Percentiles rank a stretch among this genome's conserved stretches.
Conservation (phyloP, 345 rosid genomes). For the Laguncularia racemosa region DNA sequence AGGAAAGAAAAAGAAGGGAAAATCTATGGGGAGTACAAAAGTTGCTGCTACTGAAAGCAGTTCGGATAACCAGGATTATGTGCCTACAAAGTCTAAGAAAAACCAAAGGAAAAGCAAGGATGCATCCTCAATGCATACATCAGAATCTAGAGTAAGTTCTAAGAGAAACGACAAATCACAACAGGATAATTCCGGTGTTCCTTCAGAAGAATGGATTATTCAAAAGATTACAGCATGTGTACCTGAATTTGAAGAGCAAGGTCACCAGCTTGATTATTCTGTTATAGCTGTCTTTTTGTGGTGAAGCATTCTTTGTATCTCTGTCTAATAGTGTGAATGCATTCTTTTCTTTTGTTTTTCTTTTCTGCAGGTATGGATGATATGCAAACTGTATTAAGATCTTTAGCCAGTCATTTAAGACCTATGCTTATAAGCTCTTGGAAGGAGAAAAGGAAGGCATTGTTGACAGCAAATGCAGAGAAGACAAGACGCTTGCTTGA, state of each 20-base stretch:
- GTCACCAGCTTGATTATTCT: constrained; percentile 21
- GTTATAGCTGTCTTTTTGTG: background rate
- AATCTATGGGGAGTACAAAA: constrained; percentile 46
- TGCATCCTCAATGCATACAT: constrained; percentile 39
- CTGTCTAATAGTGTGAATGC: constrained; percentile 3
- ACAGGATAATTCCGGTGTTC: constrained; percentile 49
- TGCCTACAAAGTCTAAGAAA: constrained; percentile 69
- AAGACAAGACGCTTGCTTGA: constrained; percentile 66
- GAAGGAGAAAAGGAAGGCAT: constrained; percentile 77
- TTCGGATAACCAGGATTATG: constrained; percentile 53
- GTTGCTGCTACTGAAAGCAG: constrained; percentile 34
- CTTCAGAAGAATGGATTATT: constrained; percentile 73
- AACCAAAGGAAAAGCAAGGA: constrained; percentile 83
- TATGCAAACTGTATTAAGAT: constrained; percentile 43
- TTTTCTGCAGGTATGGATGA: constrained; percentile 56
- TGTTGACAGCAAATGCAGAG: constrained; percentile 84
- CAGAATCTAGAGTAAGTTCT: constrained; percentile 51
- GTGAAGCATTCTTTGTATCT: background rate
- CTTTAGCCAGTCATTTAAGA: constrained; percentile 61
- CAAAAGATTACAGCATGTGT: constrained; percentile 45
- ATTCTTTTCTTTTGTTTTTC: constrained; percentile 10
- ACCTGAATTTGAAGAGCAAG: constrained; percentile 89
- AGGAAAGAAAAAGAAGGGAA: constrained; percentile 78
- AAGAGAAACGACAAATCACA: constrained; percentile 59
- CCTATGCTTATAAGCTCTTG: constrained; percentile 70